These are phyloP conservation scores for Phyllosticta ampelicida DNA, from an alignment of 2,329 filamentous ascomycete genomes.

Conservation along the genomic window DNA sequence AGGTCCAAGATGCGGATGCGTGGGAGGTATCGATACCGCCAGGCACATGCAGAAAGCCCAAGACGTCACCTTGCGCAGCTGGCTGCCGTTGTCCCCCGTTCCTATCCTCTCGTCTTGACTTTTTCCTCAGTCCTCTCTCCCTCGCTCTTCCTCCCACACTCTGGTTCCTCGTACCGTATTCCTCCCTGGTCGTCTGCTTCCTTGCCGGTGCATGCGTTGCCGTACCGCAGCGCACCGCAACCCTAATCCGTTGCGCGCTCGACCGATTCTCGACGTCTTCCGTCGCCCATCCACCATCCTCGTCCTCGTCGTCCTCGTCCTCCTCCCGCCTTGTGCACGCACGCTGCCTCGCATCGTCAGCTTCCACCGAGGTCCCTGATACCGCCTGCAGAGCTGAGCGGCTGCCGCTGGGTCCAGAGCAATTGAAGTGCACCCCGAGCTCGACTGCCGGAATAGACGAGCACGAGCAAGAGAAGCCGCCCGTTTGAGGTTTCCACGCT, in stretches of 20 bases:
- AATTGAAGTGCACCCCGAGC: not conserved
- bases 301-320: not conserved
- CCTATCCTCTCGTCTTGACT: not conserved
- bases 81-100: not conserved
- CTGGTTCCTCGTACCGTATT: not conserved
- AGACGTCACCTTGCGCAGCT: not conserved
- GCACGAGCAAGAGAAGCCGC: not conserved
- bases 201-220: not conserved
- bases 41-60: not conserved
- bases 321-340: not conserved
- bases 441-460: not conserved
- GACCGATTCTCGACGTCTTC: not conserved
- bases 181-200: not conserved
- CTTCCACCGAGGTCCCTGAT: not conserved
- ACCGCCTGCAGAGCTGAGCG: not conserved
- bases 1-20: not conserved
- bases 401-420: not conserved
- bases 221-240: not conserved
- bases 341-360: not conserved
- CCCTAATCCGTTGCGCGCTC: not conserved
- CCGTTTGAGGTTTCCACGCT: not conserved
- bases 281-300: not conserved
- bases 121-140: not conserved
- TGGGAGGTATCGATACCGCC: not conserved
- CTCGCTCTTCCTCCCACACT: not conserved